Conservation (phyloP, 768 basidiomycete genomes). For the Agrocybe chaxingu region DNA sequence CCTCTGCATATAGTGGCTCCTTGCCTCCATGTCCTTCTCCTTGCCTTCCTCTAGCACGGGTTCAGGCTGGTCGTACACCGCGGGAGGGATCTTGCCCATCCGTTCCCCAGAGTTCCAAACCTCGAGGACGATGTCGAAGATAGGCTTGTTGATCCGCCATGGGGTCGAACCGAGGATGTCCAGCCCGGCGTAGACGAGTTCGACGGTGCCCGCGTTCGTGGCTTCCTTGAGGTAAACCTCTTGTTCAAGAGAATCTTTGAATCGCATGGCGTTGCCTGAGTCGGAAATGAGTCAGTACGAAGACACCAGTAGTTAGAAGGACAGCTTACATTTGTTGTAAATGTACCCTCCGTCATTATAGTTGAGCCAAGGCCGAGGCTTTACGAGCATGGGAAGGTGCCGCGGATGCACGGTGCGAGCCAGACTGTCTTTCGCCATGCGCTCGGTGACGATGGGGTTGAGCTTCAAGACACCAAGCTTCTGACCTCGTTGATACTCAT, state of each 20-base stretch:
- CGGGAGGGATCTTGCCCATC: conserved; percentile 83
- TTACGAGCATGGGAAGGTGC: conserved; percentile 92
- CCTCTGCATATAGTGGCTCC: conserved; percentile 49
- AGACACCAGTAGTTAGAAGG: neutral
- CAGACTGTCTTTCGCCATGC: conserved; percentile 72
- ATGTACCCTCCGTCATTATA: conserved; percentile 82
- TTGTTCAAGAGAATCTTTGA: conserved; percentile 88
- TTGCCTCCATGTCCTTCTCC: conserved; percentile 51
- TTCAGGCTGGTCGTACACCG: conserved; percentile 58
- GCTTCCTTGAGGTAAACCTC: conserved; percentile 74
- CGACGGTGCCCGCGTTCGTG: conserved; percentile 68
- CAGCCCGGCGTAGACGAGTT: conserved; percentile 83
- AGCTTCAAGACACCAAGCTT: conserved; percentile 91
- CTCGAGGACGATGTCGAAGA: conserved; percentile 71
- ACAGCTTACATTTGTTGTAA: conserved; percentile 62
- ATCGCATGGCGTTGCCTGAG: conserved; percentile 70
- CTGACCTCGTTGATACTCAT: conserved; percentile 91
- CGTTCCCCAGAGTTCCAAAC: conserved; percentile 88
- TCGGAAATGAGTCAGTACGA: conserved; percentile 6
- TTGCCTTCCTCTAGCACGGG: conserved; percentile 49
- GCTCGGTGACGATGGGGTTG: conserved; percentile 75
- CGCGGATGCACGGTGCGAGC: conserved; percentile 81
- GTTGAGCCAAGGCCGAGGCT: conserved; percentile 83
- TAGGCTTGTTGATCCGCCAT: conserved; percentile 80
- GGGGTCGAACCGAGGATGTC: conserved; percentile 89